Conservation (phyloP, 179 eudicot genomes). For the Spergularia azorica region DNA sequence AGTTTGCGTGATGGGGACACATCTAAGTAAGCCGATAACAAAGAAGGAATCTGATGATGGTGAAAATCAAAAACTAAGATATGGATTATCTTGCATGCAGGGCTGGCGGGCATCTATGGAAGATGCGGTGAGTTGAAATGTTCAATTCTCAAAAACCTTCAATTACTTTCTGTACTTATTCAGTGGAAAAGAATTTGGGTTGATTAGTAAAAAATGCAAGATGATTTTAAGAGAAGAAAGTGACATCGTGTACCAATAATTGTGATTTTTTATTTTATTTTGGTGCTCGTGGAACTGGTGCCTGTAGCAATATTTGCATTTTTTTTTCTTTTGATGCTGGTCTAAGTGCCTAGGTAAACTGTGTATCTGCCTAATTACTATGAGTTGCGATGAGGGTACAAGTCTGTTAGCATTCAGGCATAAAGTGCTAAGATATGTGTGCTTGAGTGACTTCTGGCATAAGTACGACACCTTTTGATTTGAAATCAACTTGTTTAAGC, state of each 20-base stretch:
- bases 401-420: no score
- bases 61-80: constrained; percentile 57
- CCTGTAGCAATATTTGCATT: no score
- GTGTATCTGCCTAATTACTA: no score
- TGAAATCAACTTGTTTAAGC: no score
- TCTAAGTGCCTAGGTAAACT: no score
- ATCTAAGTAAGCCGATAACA: constrained; percentile 71
- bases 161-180: neutral
- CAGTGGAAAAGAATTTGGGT: neutral
- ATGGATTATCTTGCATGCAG: constrained; percentile 77
- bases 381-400: no score
- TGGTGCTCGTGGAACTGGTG: no score
- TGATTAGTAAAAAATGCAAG: neutral
- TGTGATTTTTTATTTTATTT: no score
- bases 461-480: no score
- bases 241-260: neutral
- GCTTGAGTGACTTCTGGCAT: no score
- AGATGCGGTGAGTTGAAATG: constrained; percentile 58
- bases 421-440: no score
- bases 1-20: constrained; percentile 55
- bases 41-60: constrained; percentile 71
- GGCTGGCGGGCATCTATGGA: constrained; percentile 88
- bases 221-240: neutral
- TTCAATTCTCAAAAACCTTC: neutral
- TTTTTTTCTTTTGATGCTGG: no score